Conservation (phyloP, 306 rosid species). For the Corylus heterophylla region DNA sequence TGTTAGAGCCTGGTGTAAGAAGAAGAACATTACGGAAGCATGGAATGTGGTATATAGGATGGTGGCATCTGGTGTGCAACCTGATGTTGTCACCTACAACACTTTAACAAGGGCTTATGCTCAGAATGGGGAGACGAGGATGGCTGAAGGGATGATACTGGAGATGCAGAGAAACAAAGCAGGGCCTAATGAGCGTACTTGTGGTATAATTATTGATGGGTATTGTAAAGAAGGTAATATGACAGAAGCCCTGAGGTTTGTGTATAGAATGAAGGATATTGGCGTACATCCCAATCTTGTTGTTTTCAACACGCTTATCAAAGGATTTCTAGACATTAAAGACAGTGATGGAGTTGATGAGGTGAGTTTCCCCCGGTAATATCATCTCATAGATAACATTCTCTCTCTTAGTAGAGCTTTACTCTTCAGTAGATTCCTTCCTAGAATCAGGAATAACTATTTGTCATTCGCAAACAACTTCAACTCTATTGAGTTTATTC, state of each 20-base stretch:
- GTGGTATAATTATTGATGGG: constrained; percentile 79
- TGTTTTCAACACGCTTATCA: constrained; percentile 82
- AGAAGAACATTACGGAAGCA: constrained; percentile 64
- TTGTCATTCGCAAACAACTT: background rate
- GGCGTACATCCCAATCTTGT: constrained; percentile 76
- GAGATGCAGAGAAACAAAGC: constrained; percentile 67
- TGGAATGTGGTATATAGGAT: constrained; percentile 69
- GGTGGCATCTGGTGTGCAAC: constrained; percentile 74
- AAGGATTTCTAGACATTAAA: constrained; percentile 72
- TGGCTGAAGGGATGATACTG: constrained; percentile 66
- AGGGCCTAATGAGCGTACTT: constrained; percentile 81
- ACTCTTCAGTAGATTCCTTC: background rate
- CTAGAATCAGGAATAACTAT: background rate
- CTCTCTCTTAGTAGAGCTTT: background rate
- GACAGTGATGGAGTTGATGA: constrained; percentile 78
- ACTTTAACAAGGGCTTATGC: constrained; percentile 88
- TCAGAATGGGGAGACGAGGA: constrained; percentile 67
- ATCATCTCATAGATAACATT: background rate
- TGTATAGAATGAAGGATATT: constrained; percentile 75
- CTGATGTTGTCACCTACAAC: constrained; percentile 87
- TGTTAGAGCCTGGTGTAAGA: constrained; percentile 81
- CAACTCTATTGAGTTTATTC: background rate
- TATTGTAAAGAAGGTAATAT: constrained; percentile 86
- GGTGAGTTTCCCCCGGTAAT: constrained; percentile 40
- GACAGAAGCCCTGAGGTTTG: constrained; percentile 80